These are phyloP conservation scores for Theileria annulata DNA, from an alignment of 169 alveolate species.

Conservation along the genomic window DNA sequence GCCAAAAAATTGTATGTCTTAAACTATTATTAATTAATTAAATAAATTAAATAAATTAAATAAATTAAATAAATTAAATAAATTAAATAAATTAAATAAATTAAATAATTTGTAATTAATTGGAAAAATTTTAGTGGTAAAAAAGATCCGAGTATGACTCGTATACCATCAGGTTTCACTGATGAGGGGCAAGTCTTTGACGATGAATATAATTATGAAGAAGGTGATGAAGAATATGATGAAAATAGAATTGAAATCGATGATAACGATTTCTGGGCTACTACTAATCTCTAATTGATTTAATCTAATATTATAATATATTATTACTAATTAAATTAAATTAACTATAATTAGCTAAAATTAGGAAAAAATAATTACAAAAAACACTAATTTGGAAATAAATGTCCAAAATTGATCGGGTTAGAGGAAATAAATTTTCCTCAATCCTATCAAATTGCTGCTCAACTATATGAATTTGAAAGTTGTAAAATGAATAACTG, in stretches of 20 bases:
- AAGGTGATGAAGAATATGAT: constrained; percentile 1
- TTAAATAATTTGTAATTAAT: too few species aligned
- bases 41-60: too few species aligned
- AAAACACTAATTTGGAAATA: neutral
- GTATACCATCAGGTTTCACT: constrained; percentile 5
- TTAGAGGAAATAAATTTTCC: neutral
- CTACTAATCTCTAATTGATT: constrained; percentile 13
- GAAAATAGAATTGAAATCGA: constrained; percentile 14
- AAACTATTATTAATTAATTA: neutral
- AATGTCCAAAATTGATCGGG: neutral
- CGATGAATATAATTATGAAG: constrained; percentile 24
- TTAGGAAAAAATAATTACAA: neutral
- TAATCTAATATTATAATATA: neutral
- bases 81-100: too few species aligned
- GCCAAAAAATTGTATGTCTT: constrained; percentile 1
- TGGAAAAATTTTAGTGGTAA: constrained; percentile 15
- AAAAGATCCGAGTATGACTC: neutral
- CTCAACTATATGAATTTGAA: too few species aligned
- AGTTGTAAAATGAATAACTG: constrained; percentile 3
- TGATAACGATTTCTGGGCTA: constrained; percentile 61
- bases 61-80: too few species aligned
- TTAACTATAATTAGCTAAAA: neutral
- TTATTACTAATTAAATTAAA: neutral
- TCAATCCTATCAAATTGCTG: neutral
- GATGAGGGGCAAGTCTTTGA: constrained; percentile 15